Base-by-base conservation (phyloP, 1,284 basidiomycete genomes). In the Sanghuangporus baumii region DNA sequence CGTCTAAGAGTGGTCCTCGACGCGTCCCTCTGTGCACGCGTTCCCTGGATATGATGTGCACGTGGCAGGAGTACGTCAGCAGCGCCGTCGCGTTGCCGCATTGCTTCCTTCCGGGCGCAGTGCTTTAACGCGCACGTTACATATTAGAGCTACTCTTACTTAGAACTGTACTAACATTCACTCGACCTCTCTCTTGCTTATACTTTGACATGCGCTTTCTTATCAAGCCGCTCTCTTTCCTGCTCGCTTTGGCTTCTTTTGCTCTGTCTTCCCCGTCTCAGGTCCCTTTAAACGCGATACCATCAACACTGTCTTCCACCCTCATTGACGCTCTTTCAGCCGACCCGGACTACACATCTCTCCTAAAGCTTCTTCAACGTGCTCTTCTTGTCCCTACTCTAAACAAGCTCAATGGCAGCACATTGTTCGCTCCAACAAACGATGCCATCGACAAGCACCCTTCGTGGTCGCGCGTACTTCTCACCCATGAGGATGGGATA, bases 401-500 rank as follows among this genome's bases (percentile, higher is more conserved):
- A 67, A 97, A 96, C 72, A 84, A 81, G 66, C 85, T 99, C 63
- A 86, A 90, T 59, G 86, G 81, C 43, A 83, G 84, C 70, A 97
- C 96, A 14, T 74, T 99, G 57, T 97, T 98, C 70, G 97, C 97
- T 0, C 97, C 97, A 0, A 98, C 93, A 16, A 95, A 99, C 75
- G 86, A 92, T 65, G 96, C 96, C 12, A 88, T 96, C 71, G 73
- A 83, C 66, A 79, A 77, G 40, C 78, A 86, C 66, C 69, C 76
- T 4, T 65, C 87, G 9, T 88, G 85, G 87, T 70, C 72, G 36
- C 68, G 73, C 57, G 20, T 48, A 14, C 51, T 60, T 20, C 12
- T n/a, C 8, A 40, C 47, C n/a, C 34, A 16, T 14, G 47, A 54
- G 9, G 54, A 59, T 16, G 18, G n/a, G 8, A 37, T 18, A 9